Percentiles rank a stretch among this genome's conserved stretches.
Conservation (phyloP, 2,329 filamentous ascomycete species). For the Graphiopsis chlorocephala region DNA sequence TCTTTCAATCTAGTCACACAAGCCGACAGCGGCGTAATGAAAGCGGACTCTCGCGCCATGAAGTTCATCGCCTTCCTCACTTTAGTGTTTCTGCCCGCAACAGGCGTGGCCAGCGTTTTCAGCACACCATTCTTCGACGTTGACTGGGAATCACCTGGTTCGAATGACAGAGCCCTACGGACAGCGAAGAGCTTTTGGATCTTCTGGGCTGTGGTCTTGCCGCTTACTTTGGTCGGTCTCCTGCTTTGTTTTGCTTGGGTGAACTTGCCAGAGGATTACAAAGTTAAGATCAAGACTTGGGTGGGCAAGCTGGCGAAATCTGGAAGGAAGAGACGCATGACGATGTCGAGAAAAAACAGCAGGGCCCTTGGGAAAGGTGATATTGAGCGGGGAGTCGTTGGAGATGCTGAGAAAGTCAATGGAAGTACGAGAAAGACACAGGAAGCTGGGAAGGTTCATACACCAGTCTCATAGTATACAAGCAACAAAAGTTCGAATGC, state of each 20-base stretch:
- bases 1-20: slow-evolving; percentile 41
- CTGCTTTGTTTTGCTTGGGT: not conserved
- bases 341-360: not conserved
- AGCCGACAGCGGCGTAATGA: slow-evolving; percentile 37
- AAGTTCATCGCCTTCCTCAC: slow-evolving; percentile 20
- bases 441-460: not conserved
- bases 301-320: not conserved
- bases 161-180: not conserved
- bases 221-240: slow-evolving; percentile 13
- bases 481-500: no score
- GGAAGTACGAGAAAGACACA: not conserved
- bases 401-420: not conserved
- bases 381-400: not conserved
- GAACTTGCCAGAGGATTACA: not conserved
- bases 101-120: slow-evolving; percentile 18
- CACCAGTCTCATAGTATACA: not conserved
- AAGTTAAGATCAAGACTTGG: not conserved
- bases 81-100: slow-evolving; percentile 17
- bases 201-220: slow-evolving; percentile 21
- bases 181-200: slow-evolving; percentile 19
- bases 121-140: slow-evolving; percentile 20
- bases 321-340: not conserved
- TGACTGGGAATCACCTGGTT: not conserved
- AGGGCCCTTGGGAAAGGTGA: not conserved
- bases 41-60: slow-evolving; percentile 32